Conservation (phyloP, 306 rosid species). For the Luffa aegyptiaca region DNA sequence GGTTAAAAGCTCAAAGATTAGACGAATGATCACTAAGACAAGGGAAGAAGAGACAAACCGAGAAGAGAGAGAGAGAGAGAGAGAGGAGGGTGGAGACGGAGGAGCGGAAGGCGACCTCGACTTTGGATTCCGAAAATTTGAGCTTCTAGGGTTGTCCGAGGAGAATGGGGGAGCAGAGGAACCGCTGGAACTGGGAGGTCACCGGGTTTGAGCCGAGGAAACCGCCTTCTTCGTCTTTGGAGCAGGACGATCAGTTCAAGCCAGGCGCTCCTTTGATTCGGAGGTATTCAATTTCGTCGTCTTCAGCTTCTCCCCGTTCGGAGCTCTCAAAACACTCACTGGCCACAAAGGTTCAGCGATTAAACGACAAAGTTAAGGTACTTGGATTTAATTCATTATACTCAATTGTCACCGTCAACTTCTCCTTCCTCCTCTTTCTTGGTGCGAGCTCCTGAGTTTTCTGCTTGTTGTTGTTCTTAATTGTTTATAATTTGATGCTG, state of each 20-base stretch:
- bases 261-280: slow-evolving; percentile 46
- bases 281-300: slow-evolving; percentile 64
- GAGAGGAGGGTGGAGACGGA: neutral
- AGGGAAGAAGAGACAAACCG: neutral
- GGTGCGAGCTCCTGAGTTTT: slow-evolving; percentile 5
- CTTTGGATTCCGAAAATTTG: neutral
- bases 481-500: neutral
- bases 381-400: slow-evolving; percentile 1
- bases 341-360: slow-evolving; percentile 48
- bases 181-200: slow-evolving; percentile 98
- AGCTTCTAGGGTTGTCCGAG: slow-evolving; percentile 19
- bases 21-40: slow-evolving; percentile 14
- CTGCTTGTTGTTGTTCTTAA: neutral
- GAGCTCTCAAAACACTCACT: slow-evolving; percentile 36
- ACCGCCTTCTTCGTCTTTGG: slow-evolving; percentile 31
- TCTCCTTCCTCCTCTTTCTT: neutral
- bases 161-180: slow-evolving; percentile 68
- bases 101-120: neutral
- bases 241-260: slow-evolving; percentile 38
- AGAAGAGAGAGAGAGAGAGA: neutral
- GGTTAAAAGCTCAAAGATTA: slow-evolving; percentile 9
- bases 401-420: slow-evolving; percentile 8
- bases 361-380: slow-evolving; percentile 79
- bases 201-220: slow-evolving; percentile 89
- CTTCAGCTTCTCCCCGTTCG: slow-evolving; percentile 49